These are phyloP conservation scores for Mrakia gelida DNA, from an alignment of 768 basidiomycete species.

Conservation along the genomic window DNA sequence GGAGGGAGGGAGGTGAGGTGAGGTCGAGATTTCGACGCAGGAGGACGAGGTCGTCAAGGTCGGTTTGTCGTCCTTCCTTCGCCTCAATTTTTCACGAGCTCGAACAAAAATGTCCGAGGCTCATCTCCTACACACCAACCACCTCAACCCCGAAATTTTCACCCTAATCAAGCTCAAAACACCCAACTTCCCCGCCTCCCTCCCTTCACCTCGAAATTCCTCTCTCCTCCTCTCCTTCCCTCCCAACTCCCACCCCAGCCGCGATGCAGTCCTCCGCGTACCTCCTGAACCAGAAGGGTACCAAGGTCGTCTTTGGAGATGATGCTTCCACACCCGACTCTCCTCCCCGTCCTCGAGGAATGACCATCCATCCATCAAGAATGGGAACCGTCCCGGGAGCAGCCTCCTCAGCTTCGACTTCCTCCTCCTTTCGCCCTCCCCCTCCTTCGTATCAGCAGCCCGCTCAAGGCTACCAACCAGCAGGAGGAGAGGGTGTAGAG, in stretches of 20 bases:
- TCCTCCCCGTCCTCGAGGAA: constrained; percentile 4
- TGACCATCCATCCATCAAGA: background rate
- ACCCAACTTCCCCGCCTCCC: too few relatives aligned
- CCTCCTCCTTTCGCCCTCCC: background rate
- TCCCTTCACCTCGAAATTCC: background rate
- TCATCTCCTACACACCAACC: too few relatives aligned
- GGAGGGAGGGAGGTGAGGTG: background rate
- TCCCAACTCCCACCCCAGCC: background rate
- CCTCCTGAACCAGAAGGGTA: background rate
- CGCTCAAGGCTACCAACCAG: background rate
- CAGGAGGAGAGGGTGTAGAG: too few relatives aligned
- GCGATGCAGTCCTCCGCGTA: background rate
- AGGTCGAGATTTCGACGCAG: too few relatives aligned
- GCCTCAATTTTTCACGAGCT: too few relatives aligned
- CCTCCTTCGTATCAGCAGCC: too few relatives aligned
- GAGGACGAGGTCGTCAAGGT: too few relatives aligned
- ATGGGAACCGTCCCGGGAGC: background rate
- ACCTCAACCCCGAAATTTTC: too few relatives aligned
- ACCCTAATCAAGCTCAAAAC: too few relatives aligned
- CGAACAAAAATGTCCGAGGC: too few relatives aligned
- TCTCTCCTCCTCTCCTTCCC: background rate
- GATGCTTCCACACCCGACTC: background rate
- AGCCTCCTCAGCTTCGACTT: background rate
- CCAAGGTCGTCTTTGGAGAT: constrained; percentile 9
- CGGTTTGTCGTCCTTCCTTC: too few relatives aligned